Percentiles rank a stretch among this genome's conserved stretches.
Evolutionary conservation across 1,139 yeast genomes (phyloP).

Genomic region (Yamadazyma friedrichii): DNA sequence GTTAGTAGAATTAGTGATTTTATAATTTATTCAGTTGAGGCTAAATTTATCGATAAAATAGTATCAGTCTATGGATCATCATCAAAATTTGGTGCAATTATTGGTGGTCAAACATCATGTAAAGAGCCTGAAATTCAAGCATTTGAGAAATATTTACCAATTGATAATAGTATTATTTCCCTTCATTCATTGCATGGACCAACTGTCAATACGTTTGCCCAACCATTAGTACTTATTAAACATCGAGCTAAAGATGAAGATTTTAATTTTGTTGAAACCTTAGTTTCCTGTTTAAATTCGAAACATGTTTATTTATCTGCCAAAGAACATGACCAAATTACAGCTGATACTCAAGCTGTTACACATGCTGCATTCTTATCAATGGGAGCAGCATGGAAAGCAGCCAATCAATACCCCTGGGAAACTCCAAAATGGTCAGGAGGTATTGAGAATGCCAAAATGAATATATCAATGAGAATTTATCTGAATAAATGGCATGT

Average conservation of each 20-base stretch:
- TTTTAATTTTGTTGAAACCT: slow-evolving; percentile 56
- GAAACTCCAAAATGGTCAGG: slow-evolving; percentile 84
- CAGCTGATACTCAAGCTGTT: slow-evolving; percentile 98
- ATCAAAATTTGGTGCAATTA: slow-evolving; percentile 82
- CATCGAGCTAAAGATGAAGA: slow-evolving; percentile 65
- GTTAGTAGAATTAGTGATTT: slow-evolving; percentile 82
- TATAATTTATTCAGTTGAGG: slow-evolving; percentile 86
- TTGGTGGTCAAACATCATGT: slow-evolving; percentile 98
- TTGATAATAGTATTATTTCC: slow-evolving; percentile 78
- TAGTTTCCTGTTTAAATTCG: slow-evolving; percentile 74
- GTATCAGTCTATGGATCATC: slow-evolving; percentile 81
- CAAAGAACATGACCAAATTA: slow-evolving; percentile 84
- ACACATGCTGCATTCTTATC: slow-evolving; percentile 96
- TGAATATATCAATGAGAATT: slow-evolving; percentile 86
- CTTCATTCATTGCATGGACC: slow-evolving; percentile 97
- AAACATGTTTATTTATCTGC: slow-evolving; percentile 79
- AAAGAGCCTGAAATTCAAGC: slow-evolving; percentile 88
- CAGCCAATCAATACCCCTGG: slow-evolving; percentile 88
- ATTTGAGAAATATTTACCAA: slow-evolving; percentile 71
- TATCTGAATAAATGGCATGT: slow-evolving; percentile 97
- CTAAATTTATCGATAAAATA: slow-evolving; percentile 71
- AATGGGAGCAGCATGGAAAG: slow-evolving; percentile 97
- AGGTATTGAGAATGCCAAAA: slow-evolving; percentile 93
- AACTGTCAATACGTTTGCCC: slow-evolving; percentile 81
- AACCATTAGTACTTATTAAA: slow-evolving; percentile 82